phyloP scores from a whole-genome alignment of 495 filamentous ascomycete genomes.

The Apodospora peruviana region DNA sequence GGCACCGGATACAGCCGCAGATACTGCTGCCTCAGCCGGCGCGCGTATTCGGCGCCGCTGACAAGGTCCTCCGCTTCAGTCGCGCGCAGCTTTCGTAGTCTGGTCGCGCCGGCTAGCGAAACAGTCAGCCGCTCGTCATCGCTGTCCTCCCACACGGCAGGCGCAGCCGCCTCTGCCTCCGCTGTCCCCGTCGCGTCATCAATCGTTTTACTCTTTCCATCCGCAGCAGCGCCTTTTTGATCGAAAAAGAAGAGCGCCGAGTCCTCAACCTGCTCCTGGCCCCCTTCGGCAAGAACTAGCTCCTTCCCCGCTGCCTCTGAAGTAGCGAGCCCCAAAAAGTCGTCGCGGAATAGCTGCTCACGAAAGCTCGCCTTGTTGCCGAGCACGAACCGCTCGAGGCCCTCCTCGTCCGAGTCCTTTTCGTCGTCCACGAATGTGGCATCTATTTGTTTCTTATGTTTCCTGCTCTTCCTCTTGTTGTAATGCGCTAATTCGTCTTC shows the following conservation, averaged over 20 bases:
- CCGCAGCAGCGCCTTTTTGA: slow-evolving; percentile 29
- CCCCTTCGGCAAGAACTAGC: slow-evolving; percentile 18
- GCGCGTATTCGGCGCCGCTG: slow-evolving; percentile 77
- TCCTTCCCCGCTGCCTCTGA: slow-evolving; percentile 28
- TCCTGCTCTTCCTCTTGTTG: slow-evolving; percentile 33
- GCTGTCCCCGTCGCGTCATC: slow-evolving; percentile 22
- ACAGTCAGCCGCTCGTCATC: slow-evolving; percentile 85
- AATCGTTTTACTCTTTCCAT: too few species aligned
- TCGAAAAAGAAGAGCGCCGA: slow-evolving; percentile 52
- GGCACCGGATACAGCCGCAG: slow-evolving; percentile 73
- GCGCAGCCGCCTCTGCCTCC: slow-evolving; percentile 30
- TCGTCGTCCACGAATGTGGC: slow-evolving; percentile 20
- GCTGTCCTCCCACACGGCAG: slow-evolving; percentile 83
- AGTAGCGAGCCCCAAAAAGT: slow-evolving; percentile 20
- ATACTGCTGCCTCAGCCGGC: slow-evolving; percentile 73
- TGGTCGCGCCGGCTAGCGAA: slow-evolving; percentile 66
- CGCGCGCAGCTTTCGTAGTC: slow-evolving; percentile 73
- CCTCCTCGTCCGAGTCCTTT: slow-evolving; percentile 67
- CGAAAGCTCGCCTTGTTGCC: slow-evolving; percentile 79
- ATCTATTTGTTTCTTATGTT: too few species aligned
- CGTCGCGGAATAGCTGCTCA: slow-evolving; percentile 54
- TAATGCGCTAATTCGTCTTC: slow-evolving; percentile 11
- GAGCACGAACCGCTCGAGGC: slow-evolving; percentile 80
- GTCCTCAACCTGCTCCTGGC: slow-evolving; percentile 52
- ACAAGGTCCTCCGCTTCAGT: slow-evolving; percentile 80